These are phyloP conservation scores for Annulohypoxylon moriforme DNA, from an alignment of 495 filamentous ascomycete genomes.

Conservation along the genomic window DNA sequence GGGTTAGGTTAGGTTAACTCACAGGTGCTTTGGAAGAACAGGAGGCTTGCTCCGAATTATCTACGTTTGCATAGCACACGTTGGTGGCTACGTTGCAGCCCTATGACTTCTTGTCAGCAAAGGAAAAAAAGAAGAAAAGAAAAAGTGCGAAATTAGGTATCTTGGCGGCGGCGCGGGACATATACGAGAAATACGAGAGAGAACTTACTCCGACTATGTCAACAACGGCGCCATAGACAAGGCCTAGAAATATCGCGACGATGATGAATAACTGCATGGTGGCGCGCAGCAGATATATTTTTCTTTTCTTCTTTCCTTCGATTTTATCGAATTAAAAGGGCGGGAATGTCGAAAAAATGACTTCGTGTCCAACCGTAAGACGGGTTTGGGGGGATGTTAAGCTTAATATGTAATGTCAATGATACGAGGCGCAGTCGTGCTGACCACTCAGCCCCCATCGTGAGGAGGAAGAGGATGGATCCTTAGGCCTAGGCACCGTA, in stretches of 20 bases:
- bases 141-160: not conserved
- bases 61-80: slow-evolving; percentile 9
- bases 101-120: slow-evolving; percentile 1
- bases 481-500: not conserved
- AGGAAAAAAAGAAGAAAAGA: not conserved
- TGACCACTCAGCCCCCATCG: slow-evolving; percentile 12
- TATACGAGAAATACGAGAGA: not conserved
- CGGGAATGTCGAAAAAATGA: not conserved
- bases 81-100: slow-evolving; percentile 7
- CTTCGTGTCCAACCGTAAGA: not conserved
- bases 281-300: not conserved
- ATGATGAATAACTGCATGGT: slow-evolving; percentile 3
- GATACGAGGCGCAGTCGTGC: slow-evolving; percentile 4
- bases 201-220: slow-evolving; percentile 10
- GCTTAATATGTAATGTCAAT: not conserved
- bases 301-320: not conserved
- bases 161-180: not conserved
- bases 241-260: slow-evolving; percentile 3
- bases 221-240: slow-evolving; percentile 8
- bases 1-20: not conserved
- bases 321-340: not conserved
- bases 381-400: not conserved
- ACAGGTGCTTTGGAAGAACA: not conserved
- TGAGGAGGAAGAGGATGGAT: not conserved
- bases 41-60: slow-evolving; percentile 6